phyloP scores from a whole-genome alignment of 1,284 basidiomycete species.

The Ustanciosporium gigantosporum region DNA sequence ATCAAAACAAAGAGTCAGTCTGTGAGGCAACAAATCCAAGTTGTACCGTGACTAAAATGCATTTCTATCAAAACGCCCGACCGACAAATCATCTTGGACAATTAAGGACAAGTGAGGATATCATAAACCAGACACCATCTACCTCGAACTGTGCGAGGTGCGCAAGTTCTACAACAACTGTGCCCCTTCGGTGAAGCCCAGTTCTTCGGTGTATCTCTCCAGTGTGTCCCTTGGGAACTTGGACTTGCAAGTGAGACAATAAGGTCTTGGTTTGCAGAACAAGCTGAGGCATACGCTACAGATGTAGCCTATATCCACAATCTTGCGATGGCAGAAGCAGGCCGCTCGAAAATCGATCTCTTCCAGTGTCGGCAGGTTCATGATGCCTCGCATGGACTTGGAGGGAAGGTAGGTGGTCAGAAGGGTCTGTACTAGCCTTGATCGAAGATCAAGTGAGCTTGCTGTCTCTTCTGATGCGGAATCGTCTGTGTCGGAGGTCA shows the following conservation, averaged over 20 bases:
- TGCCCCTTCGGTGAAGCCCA: conserved; percentile 12
- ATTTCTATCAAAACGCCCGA: too few species aligned
- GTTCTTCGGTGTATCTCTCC: conserved; percentile 17
- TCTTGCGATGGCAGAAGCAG: conserved; percentile 97
- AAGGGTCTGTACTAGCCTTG: conserved; percentile 47
- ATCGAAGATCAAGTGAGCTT: conserved; percentile 15
- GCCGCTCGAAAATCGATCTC: conserved; percentile 95
- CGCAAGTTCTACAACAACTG: too few species aligned
- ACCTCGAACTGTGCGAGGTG: too few species aligned
- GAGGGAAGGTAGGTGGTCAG: conserved; percentile 52
- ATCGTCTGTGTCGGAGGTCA: conserved; percentile 78
- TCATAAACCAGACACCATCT: too few species aligned
- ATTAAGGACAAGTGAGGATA: too few species aligned
- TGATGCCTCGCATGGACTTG: conserved; percentile 70
- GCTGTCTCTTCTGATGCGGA: conserved; percentile 67
- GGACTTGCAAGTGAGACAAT: conserved; percentile 35
- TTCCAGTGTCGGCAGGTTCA: conserved; percentile 88
- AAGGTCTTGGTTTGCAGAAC: conserved; percentile 29
- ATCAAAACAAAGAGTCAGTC: too few species aligned
- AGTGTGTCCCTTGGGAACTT: conserved; percentile 26
- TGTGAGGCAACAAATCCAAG: too few species aligned
- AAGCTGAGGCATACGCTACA: conserved; percentile 66
- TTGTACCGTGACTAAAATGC: too few species aligned
- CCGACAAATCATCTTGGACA: too few species aligned
- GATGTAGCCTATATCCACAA: conserved; percentile 94